These are phyloP conservation scores for Flaveria bidentis DNA, from an alignment of 129 eudicot genomes.

Conservation along the genomic window DNA sequence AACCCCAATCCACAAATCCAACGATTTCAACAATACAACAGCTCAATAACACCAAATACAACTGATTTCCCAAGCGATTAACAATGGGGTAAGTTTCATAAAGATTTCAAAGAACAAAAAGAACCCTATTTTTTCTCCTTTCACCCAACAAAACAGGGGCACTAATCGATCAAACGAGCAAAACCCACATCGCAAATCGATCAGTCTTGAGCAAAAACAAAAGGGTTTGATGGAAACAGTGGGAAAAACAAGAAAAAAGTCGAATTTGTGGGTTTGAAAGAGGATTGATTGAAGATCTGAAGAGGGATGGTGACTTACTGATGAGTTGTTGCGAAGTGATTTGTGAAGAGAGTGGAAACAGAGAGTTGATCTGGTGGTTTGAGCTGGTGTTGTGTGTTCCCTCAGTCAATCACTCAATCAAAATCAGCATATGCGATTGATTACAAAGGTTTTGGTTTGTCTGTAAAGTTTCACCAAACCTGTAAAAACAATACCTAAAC, in stretches of 20 bases:
- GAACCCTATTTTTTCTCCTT: slow-evolving; percentile 22
- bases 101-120: slow-evolving; percentile 17
- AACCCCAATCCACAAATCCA: neutral
- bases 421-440: slow-evolving; percentile 15
- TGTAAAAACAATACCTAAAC: slow-evolving; percentile 15
- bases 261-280: slow-evolving; percentile 19
- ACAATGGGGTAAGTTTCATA: neutral
- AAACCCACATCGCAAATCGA: slow-evolving; percentile 18
- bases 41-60: slow-evolving; percentile 7
- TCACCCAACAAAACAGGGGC: slow-evolving; percentile 31
- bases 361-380: slow-evolving; percentile 19
- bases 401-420: slow-evolving; percentile 27
- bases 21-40: neutral
- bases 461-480: slow-evolving; percentile 24
- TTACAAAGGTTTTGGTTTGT: neutral
- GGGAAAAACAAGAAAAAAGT: slow-evolving; percentile 18
- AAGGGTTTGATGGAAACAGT: slow-evolving; percentile 30
- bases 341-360: slow-evolving; percentile 13
- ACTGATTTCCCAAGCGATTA: neutral
- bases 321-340: neutral
- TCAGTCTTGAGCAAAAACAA: slow-evolving; percentile 31
- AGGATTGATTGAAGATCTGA: slow-evolving; percentile 33
- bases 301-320: slow-evolving; percentile 31
- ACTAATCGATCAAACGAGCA: slow-evolving; percentile 16
- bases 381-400: neutral